These are phyloP conservation scores for Cystofilobasidium bisporidii DNA, from an alignment of 768 basidiomycete species.

Conservation along the genomic window DNA sequence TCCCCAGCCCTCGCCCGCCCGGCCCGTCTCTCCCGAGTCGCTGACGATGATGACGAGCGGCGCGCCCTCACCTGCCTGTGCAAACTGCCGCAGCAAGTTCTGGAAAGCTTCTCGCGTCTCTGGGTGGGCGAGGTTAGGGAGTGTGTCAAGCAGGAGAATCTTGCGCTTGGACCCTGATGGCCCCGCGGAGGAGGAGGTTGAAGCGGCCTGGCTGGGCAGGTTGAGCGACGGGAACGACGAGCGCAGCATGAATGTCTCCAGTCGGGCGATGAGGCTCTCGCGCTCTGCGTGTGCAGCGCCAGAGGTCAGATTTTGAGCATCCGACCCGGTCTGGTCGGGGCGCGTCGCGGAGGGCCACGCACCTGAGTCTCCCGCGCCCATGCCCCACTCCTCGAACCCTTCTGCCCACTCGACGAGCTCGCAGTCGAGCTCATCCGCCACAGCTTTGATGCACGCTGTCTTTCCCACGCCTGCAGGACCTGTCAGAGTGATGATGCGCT, in stretches of 20 bases:
- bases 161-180: constrained; percentile 27
- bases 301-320: neutral
- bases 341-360: constrained; percentile 25
- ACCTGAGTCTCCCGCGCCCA: constrained; percentile 38
- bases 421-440: constrained; percentile 63
- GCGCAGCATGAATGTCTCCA: constrained; percentile 63
- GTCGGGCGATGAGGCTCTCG: constrained; percentile 50
- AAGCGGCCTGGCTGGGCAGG: constrained; percentile 43
- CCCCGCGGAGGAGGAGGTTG: constrained; percentile 47
- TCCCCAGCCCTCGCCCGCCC: constrained; percentile 47
- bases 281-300: constrained; percentile 34
- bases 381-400: constrained; percentile 49
- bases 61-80: constrained; percentile 40
- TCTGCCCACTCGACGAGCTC: constrained; percentile 83
- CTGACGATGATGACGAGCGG: constrained; percentile 78
- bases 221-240: constrained; percentile 33
- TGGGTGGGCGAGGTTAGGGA: constrained; percentile 78
- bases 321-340: neutral
- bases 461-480: constrained; percentile 87
- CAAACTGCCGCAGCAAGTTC: constrained; percentile 53
- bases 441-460: constrained; percentile 68
- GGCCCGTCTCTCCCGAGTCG: constrained; percentile 69
- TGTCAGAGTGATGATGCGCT: constrained; percentile 76
- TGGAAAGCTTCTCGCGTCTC: constrained; percentile 65
- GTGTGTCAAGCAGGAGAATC: constrained; percentile 72